phyloP scores from a whole-genome alignment of 208 protist genomes.

The Zelonia costaricensis region DNA sequence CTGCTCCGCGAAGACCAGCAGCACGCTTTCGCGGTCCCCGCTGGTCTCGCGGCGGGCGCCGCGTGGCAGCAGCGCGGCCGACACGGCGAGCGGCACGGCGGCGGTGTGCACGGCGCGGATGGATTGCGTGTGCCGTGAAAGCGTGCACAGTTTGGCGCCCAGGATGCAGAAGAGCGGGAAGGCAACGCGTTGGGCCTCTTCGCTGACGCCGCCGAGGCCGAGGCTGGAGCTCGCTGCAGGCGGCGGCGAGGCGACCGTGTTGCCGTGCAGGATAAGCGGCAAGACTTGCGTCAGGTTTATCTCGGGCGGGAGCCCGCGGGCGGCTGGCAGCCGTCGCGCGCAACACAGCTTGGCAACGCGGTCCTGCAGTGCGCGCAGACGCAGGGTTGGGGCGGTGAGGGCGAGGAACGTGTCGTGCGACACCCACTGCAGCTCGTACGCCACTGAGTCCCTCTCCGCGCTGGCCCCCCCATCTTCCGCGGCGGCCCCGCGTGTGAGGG shows the following conservation, averaged over 20 bases:
- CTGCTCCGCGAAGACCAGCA: conserved; percentile 49
- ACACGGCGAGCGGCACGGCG: background rate
- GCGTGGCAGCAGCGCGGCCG: background rate
- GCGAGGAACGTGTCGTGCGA: conserved; percentile 16
- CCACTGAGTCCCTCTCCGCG: no score
- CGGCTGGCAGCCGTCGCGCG: background rate
- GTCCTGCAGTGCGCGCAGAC: conserved; percentile 22
- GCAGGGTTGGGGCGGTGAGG: conserved; percentile 7
- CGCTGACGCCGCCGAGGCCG: background rate
- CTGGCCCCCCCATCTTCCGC: no score
- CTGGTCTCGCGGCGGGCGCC: background rate
- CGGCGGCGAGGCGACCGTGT: background rate
- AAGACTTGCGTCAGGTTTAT: conserved; percentile 30
- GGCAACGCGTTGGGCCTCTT: conserved; percentile 8
- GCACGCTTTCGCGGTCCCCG: conserved; percentile 1
- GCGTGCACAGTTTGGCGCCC: conserved; percentile 19
- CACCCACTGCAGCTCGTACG: no score
- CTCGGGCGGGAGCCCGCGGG: background rate
- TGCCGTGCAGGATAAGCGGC: conserved; percentile 33
- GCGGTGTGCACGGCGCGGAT: conserved; percentile 21
- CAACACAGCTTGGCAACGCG: conserved; percentile 24
- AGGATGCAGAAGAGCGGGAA: conserved; percentile 27
- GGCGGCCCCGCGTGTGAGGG: no score
- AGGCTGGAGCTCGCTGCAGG: background rate
- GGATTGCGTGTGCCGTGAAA: conserved; percentile 10